These are phyloP conservation scores for Smallanthus sonchifolius DNA, from an alignment of 129 eudicot species.

Conservation along the genomic window DNA sequence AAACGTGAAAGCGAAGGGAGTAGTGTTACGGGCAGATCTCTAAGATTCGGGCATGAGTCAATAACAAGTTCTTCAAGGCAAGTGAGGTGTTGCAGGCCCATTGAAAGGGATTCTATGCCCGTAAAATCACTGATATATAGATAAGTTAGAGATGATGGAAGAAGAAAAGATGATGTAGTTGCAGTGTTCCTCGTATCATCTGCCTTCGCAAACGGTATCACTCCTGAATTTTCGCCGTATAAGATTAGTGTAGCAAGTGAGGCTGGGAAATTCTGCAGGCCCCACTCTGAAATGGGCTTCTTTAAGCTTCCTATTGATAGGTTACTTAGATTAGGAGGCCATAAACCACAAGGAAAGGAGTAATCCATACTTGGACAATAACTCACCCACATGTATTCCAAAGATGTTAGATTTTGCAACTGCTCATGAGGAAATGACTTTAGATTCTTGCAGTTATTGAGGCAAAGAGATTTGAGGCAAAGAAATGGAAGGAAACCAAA, in stretches of 20 bases:
- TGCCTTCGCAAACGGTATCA: background rate
- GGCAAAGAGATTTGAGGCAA: background rate
- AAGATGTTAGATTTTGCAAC: slow-evolving; percentile 16
- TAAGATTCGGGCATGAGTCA: slow-evolving; percentile 1
- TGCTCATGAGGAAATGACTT: slow-evolving; percentile 19
- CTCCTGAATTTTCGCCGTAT: background rate
- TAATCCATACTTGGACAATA: slow-evolving; percentile 15
- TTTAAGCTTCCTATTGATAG: slow-evolving; percentile 5
- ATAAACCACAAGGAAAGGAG: background rate
- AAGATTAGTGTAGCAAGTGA: background rate
- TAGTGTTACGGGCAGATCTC: slow-evolving; percentile 16
- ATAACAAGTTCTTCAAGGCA: slow-evolving; percentile 8
- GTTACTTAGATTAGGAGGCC: slow-evolving; percentile 16
- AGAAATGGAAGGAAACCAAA: slow-evolving; percentile 13
- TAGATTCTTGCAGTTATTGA: slow-evolving; percentile 12
- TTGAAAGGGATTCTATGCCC: slow-evolving; percentile 11
- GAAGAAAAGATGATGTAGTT: background rate
- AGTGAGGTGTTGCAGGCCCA: slow-evolving; percentile 19
- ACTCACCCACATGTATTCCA: background rate
- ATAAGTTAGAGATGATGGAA: slow-evolving; percentile 12
- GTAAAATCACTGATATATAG: background rate
- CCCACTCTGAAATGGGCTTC: slow-evolving; percentile 18
- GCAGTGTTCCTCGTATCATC: background rate
- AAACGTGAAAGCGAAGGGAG: slow-evolving; percentile 21
- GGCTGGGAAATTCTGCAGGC: slow-evolving; percentile 9